Percentiles rank a stretch among this genome's conserved stretches.
These are phyloP conservation scores for Haematococcus lacustris DNA, from an alignment of 139 green algal genomes.

Conservation along the genomic window DNA sequence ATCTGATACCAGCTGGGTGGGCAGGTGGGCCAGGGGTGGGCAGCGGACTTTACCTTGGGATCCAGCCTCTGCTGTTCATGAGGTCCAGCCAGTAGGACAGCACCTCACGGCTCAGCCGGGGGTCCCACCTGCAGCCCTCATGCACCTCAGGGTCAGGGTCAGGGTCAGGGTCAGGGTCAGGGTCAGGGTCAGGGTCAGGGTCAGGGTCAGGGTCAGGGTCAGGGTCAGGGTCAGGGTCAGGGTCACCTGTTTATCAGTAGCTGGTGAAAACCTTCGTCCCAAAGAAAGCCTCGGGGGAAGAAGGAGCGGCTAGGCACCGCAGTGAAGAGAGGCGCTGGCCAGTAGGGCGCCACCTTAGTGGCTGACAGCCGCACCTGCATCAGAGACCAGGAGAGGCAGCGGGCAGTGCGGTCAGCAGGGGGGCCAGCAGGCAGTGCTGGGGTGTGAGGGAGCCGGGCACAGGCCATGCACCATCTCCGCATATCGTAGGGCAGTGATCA, in stretches of 20 bases:
- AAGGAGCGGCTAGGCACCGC: slow-evolving; percentile 78
- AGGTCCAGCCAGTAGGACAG: slow-evolving; percentile 91
- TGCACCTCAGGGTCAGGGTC: no score
- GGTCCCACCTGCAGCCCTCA: slow-evolving; percentile 68
- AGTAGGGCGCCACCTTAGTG: neutral
- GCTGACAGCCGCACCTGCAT: neutral
- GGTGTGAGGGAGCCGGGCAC: no score
- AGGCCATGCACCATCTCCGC: no score
- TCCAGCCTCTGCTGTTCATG: slow-evolving; percentile 63
- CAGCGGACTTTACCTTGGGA: slow-evolving; percentile 25
- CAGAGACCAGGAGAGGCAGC: no score
- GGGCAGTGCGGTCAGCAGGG: no score
- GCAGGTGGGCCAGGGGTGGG: neutral
- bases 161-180: no score
- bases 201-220: no score
- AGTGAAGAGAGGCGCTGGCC: slow-evolving; percentile 51
- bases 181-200: no score
- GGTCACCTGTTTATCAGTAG: slow-evolving; percentile 46
- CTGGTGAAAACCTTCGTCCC: slow-evolving; percentile 98
- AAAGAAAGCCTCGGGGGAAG: slow-evolving; percentile 94
- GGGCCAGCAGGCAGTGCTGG: no score
- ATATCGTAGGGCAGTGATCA: no score
- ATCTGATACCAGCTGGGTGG: neutral
- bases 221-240: no score
- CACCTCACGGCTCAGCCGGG: slow-evolving; percentile 57